A percentile compares a stretch with the other conserved stretches of the same genome.
phyloP scores from a whole-genome alignment of 2,329 filamentous ascomycete genomes.

The Botryotinia narcissicola region DNA sequence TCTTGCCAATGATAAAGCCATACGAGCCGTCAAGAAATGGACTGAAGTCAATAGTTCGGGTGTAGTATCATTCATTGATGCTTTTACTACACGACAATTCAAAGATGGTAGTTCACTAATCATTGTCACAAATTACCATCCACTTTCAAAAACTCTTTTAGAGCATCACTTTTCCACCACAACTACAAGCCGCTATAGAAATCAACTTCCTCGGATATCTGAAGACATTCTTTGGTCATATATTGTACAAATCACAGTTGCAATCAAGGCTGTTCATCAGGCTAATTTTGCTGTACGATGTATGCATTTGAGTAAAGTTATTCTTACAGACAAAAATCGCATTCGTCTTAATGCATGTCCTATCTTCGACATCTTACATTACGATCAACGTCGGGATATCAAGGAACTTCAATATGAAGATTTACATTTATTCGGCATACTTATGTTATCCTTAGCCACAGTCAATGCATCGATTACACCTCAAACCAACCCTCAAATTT shows the following conservation, averaged over 20 bases:
- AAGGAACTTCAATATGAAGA: slow-evolving; percentile 85
- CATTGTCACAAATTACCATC: slow-evolving; percentile 91
- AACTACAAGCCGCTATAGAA: slow-evolving; percentile 40
- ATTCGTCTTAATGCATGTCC: slow-evolving; percentile 85
- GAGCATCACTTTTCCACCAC: slow-evolving; percentile 66
- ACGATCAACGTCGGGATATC: slow-evolving; percentile 65
- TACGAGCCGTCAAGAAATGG: slow-evolving; percentile 84
- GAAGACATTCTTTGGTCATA: slow-evolving; percentile 89
- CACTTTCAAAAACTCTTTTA: slow-evolving; percentile 82
- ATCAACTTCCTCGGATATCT: slow-evolving; percentile 46
- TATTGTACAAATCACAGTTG: slow-evolving; percentile 85
- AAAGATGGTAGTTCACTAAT: slow-evolving; percentile 85
- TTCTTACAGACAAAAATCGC: slow-evolving; percentile 86
- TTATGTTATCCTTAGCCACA: slow-evolving; percentile 79
- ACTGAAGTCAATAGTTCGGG: slow-evolving; percentile 78
- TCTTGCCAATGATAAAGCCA: slow-evolving; percentile 84
- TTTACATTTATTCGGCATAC: slow-evolving; percentile 75
- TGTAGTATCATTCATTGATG: slow-evolving; percentile 84
- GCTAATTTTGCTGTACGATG: slow-evolving; percentile 80
- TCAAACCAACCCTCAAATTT: slow-evolving; percentile 41
- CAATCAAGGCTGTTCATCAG: slow-evolving; percentile 80
- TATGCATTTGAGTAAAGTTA: slow-evolving; percentile 82
- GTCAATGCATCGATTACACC: slow-evolving; percentile 51
- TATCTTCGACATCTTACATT: slow-evolving; percentile 85
- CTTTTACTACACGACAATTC: slow-evolving; percentile 90